A percentile compares a stretch with the other conserved stretches of the same genome.
phyloP scores from a whole-genome alignment of 1,284 basidiomycete species.

The Fomes fomentarius region DNA sequence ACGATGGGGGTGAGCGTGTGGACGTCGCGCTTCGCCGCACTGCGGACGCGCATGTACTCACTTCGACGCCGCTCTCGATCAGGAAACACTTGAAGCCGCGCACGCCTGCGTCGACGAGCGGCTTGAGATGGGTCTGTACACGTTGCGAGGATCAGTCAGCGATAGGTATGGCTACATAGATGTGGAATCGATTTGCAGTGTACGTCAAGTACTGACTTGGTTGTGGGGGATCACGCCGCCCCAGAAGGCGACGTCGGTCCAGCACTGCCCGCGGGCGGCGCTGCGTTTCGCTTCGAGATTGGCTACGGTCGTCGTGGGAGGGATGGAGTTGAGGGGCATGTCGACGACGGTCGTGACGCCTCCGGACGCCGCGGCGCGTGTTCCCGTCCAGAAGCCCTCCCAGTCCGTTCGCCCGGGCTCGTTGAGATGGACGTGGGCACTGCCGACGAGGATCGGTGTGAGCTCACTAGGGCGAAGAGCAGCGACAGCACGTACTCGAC shows the following conservation, averaged over 20 bases:
- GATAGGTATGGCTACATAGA: too few species aligned
- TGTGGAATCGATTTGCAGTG: too few species aligned
- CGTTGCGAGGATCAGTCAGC: too few species aligned
- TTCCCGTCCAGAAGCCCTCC: slow-evolving; percentile 94
- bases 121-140: slow-evolving; percentile 60
- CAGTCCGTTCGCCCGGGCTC: slow-evolving; percentile 91
- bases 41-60: too few species aligned
- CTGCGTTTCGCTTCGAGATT: slow-evolving; percentile 73
- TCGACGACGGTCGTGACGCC: slow-evolving; percentile 92
- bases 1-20: too few species aligned
- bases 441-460: slow-evolving; percentile 33
- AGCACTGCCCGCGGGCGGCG: slow-evolving; percentile 76
- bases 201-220: too few species aligned
- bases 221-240: slow-evolving; percentile 92
- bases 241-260: slow-evolving; percentile 92
- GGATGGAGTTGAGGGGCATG: slow-evolving; percentile 96
- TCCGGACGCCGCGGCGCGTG: slow-evolving; percentile 84
- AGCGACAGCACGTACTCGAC: slow-evolving; percentile 87
- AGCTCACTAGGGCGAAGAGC: too few species aligned
- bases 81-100: slow-evolving; percentile 97
- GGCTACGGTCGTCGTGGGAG: slow-evolving; percentile 85
- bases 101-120: slow-evolving; percentile 77
- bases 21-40: neutral
- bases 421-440: slow-evolving; percentile 91
- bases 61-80: slow-evolving; percentile 91